Evolutionary conservation across 176 grass and related monocot species (phyloP).

Genomic region (Chloris gayana): DNA sequence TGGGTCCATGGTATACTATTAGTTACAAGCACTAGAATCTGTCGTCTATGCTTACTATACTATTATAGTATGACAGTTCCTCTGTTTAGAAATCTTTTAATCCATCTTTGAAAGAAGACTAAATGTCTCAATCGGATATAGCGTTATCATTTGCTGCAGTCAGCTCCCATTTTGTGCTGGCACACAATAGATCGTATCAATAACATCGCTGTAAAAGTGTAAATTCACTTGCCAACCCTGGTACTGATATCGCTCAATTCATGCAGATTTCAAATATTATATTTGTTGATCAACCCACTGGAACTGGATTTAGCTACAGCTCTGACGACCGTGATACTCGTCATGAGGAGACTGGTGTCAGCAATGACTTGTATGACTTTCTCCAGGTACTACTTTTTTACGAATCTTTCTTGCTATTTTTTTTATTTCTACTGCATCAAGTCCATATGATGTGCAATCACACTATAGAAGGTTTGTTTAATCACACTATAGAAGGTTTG

Average conservation of each 20-base stretch:
- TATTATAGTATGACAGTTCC: background rate
- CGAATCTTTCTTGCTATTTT: background rate
- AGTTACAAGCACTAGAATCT: background rate
- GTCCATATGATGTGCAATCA: background rate
- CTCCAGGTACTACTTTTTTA: conserved; percentile 60
- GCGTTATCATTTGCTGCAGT: background rate
- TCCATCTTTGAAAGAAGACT: background rate
- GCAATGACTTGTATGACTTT: conserved; percentile 84
- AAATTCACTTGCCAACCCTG: background rate
- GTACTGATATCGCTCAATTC: conserved; percentile 14
- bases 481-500: background rate
- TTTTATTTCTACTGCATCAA: background rate
- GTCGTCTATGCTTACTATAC: background rate
- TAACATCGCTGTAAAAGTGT: background rate
- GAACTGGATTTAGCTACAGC: conserved; percentile 92
- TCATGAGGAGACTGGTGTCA: conserved; percentile 80
- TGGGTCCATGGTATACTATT: background rate
- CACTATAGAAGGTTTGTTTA: too few relatives aligned
- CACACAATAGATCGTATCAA: background rate
- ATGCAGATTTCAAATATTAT: conserved; percentile 87
- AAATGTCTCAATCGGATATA: background rate
- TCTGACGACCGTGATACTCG: conserved; percentile 78
- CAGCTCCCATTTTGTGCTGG: conserved; percentile 5
- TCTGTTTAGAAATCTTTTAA: background rate
- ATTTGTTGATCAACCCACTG: conserved; percentile 92